Conservation (phyloP, 495 filamentous ascomycete genomes). For the Clavariopsis aquatica region DNA sequence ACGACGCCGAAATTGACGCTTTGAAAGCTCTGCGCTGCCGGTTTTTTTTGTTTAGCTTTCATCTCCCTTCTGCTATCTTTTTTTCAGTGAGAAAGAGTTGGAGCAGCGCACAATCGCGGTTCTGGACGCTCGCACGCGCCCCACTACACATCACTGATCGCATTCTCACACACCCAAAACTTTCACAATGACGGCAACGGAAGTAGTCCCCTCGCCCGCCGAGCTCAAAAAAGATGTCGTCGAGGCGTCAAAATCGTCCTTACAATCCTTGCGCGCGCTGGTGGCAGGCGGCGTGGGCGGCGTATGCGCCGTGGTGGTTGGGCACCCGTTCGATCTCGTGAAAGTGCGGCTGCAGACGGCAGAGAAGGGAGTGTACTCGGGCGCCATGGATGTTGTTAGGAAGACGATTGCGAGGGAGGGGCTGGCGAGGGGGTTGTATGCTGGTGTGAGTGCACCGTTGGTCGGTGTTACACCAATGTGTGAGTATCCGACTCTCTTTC, state of each 20-base stretch:
- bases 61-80: not conserved
- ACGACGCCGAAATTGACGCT: not conserved
- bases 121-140: not conserved
- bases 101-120: not conserved
- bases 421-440: slow-evolving; percentile 80
- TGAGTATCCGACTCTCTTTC: slow-evolving; percentile 55
- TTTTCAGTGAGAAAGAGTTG: not conserved
- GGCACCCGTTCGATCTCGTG: slow-evolving; percentile 96
- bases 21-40: not conserved
- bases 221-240: slow-evolving; percentile 47
- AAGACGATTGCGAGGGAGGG: slow-evolving; percentile 89
- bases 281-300: slow-evolving; percentile 90
- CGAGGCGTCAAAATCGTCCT: slow-evolving; percentile 44
- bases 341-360: slow-evolving; percentile 97
- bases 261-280: slow-evolving; percentile 67
- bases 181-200: slow-evolving; percentile 4
- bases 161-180: too few relatives aligned
- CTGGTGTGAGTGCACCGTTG: slow-evolving; percentile 92
- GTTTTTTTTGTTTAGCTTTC: too few relatives aligned
- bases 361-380: slow-evolving; percentile 86
- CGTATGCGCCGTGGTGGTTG: slow-evolving; percentile 87
- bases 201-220: slow-evolving; percentile 41
- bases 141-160: not conserved
- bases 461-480: slow-evolving; percentile 98
- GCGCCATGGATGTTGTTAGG: slow-evolving; percentile 87